A percentile compares a stretch with the other conserved stretches of the same genome.
These are phyloP conservation scores for Hypoxylon cercidicola DNA, from an alignment of 495 filamentous ascomycete species.

Conservation along the genomic window DNA sequence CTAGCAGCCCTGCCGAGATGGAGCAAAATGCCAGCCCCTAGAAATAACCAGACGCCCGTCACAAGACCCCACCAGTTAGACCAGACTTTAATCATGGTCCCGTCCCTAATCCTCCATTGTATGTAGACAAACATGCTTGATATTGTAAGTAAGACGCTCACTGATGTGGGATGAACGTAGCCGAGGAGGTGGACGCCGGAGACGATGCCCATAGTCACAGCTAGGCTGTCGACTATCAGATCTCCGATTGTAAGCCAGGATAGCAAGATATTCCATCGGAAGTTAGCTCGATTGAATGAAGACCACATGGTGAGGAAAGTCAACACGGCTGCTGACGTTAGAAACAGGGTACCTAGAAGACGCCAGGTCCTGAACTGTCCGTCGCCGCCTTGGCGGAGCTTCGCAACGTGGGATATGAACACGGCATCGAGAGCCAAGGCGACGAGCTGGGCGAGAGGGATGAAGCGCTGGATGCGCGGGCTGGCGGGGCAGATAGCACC, in stretches of 20 bases:
- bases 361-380: slow-evolving; percentile 23
- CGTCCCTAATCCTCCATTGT: slow-evolving; percentile 39
- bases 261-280: slow-evolving; percentile 40
- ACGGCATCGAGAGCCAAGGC: slow-evolving; percentile 34
- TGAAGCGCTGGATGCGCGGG: slow-evolving; percentile 33
- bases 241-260: slow-evolving; percentile 35
- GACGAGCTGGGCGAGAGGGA: slow-evolving; percentile 40
- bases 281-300: slow-evolving; percentile 32
- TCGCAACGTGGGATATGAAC: slow-evolving; percentile 33
- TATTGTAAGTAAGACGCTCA: slow-evolving; percentile 32
- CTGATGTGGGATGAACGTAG: slow-evolving; percentile 28
- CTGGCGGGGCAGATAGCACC: slow-evolving; percentile 43
- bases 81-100: slow-evolving; percentile 37
- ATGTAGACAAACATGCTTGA: slow-evolving; percentile 36
- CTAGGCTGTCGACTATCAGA: slow-evolving; percentile 30
- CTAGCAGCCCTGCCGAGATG: slow-evolving; percentile 25
- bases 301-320: slow-evolving; percentile 40
- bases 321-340: slow-evolving; percentile 35
- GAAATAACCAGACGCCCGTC: slow-evolving; percentile 29
- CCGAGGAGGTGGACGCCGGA: slow-evolving; percentile 37
- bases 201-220: slow-evolving; percentile 25
- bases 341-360: slow-evolving; percentile 31
- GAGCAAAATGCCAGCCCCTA: slow-evolving; percentile 38
- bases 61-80: slow-evolving; percentile 35
- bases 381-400: slow-evolving; percentile 30